Evolutionary conservation across 768 basidiomycete genomes (phyloP).

Genomic region (Tubosaeta sp.): DNA sequence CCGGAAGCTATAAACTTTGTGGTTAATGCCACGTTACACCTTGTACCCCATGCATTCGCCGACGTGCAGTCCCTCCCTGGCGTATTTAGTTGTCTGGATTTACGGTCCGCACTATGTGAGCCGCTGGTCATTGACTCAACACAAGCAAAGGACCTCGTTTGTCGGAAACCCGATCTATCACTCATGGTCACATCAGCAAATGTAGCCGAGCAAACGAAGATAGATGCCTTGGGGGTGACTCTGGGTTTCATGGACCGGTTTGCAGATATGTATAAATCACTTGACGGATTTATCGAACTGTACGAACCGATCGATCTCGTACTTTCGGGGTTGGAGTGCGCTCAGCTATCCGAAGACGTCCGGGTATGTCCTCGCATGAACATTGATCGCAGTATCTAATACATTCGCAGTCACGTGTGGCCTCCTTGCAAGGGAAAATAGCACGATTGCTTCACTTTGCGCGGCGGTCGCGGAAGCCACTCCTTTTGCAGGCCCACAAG

Average conservation of each 20-base stretch:
- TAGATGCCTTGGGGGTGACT: constrained; percentile 61
- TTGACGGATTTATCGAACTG: constrained; percentile 83
- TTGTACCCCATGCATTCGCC: constrained; percentile 61
- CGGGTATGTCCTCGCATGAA: constrained; percentile 41
- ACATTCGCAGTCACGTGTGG: constrained; percentile 42
- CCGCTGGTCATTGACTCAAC: constrained; percentile 37
- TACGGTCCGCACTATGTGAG: constrained; percentile 45
- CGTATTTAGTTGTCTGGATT: constrained; percentile 68
- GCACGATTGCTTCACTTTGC: constrained; percentile 70
- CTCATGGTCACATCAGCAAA: constrained; percentile 33
- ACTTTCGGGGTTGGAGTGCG: constrained; percentile 48
- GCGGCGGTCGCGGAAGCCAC: constrained; percentile 66
- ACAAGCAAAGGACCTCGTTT: constrained; percentile 36
- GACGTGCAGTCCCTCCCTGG: constrained; percentile 54
- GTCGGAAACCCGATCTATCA: constrained; percentile 46
- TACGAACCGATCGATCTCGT: constrained; percentile 64
- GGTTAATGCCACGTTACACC: constrained; percentile 62
- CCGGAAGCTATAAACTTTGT: constrained; percentile 89
- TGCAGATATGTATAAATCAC: constrained; percentile 70
- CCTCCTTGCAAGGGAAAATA: constrained; percentile 46
- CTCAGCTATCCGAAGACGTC: constrained; percentile 45
- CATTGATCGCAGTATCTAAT: constrained; percentile 8
- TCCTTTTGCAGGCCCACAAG: constrained; percentile 87
- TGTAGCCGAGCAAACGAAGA: constrained; percentile 59
- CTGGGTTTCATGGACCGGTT: constrained; percentile 63